These are phyloP conservation scores for Macadamia integrifolia DNA, from an alignment of 164 flowering plant species.

Conservation along the genomic window DNA sequence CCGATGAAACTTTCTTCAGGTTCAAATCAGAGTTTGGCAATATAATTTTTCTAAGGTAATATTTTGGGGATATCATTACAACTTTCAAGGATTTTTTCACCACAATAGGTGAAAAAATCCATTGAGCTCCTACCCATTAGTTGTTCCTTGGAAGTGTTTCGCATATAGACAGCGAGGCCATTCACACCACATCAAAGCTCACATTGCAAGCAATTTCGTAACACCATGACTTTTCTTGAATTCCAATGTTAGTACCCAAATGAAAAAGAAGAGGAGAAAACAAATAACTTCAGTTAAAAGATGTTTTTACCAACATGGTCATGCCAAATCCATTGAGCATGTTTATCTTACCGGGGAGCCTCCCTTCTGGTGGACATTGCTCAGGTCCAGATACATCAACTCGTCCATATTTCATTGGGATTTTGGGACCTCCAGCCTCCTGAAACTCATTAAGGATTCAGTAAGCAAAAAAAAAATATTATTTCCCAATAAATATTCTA, in stretches of 20 bases:
- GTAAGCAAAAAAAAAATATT: background rate
- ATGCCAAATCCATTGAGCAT: background rate
- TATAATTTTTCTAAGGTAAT: no score
- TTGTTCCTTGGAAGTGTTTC: no score
- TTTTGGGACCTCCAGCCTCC: conserved; percentile 98
- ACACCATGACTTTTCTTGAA: background rate
- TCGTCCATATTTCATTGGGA: conserved; percentile 96
- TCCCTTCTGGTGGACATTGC: conserved; percentile 92
- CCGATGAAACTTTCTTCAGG: no score
- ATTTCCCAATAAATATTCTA: background rate
- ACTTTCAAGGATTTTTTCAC: no score
- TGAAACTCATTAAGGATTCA: conserved; percentile 26
- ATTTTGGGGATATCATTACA: no score
- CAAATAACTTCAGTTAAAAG: background rate
- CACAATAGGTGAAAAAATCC: no score
- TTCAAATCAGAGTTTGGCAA: no score
- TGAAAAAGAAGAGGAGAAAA: background rate
- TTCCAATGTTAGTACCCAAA: background rate
- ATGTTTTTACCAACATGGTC: background rate
- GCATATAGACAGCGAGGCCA: no score
- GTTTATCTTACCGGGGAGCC: conserved; percentile 73
- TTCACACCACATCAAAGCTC: background rate
- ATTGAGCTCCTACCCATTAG: no score
- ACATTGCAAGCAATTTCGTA: background rate
- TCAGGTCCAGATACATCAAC: conserved; percentile 79